Conservation (phyloP, 768 basidiomycete genomes). For the Cystobasidium onofrii region DNA sequence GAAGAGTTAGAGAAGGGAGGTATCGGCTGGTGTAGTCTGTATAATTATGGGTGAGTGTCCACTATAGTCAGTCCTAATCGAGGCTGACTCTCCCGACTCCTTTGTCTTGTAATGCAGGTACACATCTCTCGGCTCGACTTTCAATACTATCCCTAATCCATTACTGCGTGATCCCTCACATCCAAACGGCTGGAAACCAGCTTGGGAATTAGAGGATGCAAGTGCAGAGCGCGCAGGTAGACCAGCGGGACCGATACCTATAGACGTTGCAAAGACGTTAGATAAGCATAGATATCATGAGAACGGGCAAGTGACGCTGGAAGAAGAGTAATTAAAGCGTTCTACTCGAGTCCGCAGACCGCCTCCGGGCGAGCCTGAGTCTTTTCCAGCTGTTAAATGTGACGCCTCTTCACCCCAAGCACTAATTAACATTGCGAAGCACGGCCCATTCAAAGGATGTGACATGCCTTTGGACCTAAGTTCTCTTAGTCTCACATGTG, state of each 20-base stretch:
- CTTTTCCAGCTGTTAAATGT: too few relatives aligned
- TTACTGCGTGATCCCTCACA: constrained; percentile 51
- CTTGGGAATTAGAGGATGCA: constrained; percentile 70
- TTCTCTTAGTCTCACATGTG: too few relatives aligned
- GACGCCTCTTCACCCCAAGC: too few relatives aligned
- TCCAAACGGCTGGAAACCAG: constrained; percentile 57
- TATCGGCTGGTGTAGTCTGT: constrained; percentile 79
- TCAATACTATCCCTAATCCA: constrained; percentile 89
- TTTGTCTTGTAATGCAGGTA: constrained; percentile 54
- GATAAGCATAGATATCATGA: background rate
- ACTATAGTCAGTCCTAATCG: background rate
- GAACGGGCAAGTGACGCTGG: background rate
- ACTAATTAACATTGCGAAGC: too few relatives aligned
- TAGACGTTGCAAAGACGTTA: constrained; percentile 7
- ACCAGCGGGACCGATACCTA: constrained; percentile 25
- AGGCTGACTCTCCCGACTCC: background rate
- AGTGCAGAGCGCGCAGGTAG: constrained; percentile 56
- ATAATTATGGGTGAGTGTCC: constrained; percentile 71
- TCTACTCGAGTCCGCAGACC: too few relatives aligned
- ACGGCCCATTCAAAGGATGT: too few relatives aligned
- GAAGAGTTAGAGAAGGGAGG: constrained; percentile 42
- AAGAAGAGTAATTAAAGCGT: background rate
- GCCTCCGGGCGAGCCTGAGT: too few relatives aligned
- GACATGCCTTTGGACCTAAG: too few relatives aligned
- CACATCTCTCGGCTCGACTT: constrained; percentile 90